phyloP scores from a whole-genome alignment of 1,284 basidiomycete genomes.

The Sparassis latifolia region DNA sequence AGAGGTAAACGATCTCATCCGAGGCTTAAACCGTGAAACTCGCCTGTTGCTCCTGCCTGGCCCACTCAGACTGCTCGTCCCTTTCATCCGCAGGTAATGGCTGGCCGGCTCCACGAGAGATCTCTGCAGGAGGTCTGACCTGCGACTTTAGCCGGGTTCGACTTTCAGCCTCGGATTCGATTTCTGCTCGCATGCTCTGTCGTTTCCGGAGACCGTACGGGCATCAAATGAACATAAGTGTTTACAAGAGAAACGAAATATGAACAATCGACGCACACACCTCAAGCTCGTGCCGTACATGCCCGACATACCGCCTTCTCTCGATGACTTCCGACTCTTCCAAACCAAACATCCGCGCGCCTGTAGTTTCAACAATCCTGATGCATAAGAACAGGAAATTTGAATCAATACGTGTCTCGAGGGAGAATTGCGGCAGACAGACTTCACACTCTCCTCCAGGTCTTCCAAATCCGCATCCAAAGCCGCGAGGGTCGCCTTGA shows the following conservation, averaged over 20 bases:
- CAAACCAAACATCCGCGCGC: conserved; percentile 79
- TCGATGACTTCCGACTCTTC: conserved; percentile 66
- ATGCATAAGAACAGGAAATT: not conserved
- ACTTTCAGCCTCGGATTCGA: conserved; percentile 24
- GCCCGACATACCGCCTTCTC: conserved; percentile 67
- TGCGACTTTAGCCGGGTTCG: conserved; percentile 21
- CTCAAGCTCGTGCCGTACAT: conserved; percentile 69
- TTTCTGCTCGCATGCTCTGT: conserved; percentile 65
- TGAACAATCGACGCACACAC: conserved; percentile 40
- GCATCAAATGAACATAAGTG: conserved; percentile 4
- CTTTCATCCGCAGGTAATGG: conserved; percentile 28
- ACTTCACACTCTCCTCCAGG: conserved; percentile 84
- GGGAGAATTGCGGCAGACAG: conserved; percentile 14
- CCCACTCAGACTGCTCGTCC: conserved; percentile 73
- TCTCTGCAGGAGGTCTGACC: conserved; percentile 13
- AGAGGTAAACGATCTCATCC: not conserved
- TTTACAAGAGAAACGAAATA: conserved; percentile 5
- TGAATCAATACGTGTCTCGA: not conserved
- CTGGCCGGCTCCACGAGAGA: conserved; percentile 7
- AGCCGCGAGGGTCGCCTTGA: conserved; percentile 68
- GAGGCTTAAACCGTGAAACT: conserved; percentile 2
- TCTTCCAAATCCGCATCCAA: conserved; percentile 84
- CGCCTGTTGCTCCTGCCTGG: conserved; percentile 78
- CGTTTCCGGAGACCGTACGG: conserved; percentile 29
- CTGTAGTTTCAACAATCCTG: conserved; percentile 76